A percentile compares a stretch with the other conserved stretches of the same genome.
Conservation (phyloP, 208 protist genomes). For the Leishmania aethiopica region DNA sequence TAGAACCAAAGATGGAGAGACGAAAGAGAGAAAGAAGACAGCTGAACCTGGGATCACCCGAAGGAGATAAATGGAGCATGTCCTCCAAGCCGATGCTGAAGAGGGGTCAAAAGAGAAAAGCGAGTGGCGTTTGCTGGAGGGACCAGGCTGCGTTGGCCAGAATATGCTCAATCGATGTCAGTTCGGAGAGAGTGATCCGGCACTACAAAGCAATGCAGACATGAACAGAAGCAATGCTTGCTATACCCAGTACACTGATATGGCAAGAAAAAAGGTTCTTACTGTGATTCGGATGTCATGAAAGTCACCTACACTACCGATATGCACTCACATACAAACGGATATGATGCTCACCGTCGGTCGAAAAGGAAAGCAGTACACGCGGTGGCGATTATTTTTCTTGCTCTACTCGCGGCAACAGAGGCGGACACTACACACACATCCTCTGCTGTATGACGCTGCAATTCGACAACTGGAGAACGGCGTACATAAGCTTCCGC, state of each 20-base stretch:
- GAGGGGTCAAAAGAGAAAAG: neutral
- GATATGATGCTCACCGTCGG: too few species aligned
- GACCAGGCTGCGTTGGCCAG: neutral
- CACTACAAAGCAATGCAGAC: slow-evolving; percentile 5
- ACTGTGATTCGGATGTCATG: neutral
- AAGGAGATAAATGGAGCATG: neutral
- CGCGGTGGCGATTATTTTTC: neutral
- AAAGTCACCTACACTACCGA: neutral
- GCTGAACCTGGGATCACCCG: neutral
- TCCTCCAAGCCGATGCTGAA: neutral
- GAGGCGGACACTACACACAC: neutral
- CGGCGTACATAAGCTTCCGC: neutral
- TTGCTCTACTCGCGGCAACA: neutral
- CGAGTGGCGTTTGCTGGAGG: neutral
- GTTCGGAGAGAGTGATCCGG: slow-evolving; percentile 11
- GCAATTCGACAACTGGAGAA: neutral
- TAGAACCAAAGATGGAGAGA: neutral
- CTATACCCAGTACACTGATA: neutral
- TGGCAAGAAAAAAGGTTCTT: neutral
- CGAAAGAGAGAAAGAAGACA: neutral
- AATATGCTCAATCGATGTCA: neutral
- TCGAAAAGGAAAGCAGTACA: neutral
- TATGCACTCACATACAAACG: neutral
- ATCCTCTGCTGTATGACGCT: neutral
- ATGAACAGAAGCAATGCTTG: slow-evolving; percentile 1